Evolutionary conservation across 1,284 basidiomycete species (phyloP).

Genomic region (Vanrija sp.): DNA sequence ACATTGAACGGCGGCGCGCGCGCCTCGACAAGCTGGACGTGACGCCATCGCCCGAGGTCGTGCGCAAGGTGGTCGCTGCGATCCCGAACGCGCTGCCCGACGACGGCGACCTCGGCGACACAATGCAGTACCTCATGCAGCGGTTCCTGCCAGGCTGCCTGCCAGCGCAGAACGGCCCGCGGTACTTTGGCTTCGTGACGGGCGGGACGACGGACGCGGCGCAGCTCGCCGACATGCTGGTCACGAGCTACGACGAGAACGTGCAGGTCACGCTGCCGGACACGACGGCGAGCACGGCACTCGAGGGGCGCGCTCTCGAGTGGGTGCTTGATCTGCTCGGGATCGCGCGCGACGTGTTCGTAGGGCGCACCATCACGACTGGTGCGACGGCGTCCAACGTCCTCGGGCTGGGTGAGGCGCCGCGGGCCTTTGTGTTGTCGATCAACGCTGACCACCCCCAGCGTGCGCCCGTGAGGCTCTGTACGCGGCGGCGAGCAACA

Average conservation of each 20-base stretch:
- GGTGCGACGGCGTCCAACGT: constrained; percentile 55
- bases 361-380: constrained; percentile 52
- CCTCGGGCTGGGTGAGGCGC: constrained; percentile 45
- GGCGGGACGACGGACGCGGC: constrained; percentile 51
- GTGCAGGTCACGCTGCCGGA: constrained; percentile 52
- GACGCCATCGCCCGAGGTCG: constrained; percentile 14
- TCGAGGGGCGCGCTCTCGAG: constrained; percentile 50
- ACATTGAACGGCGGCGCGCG: constrained; percentile 24
- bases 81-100: constrained; percentile 33
- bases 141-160: constrained; percentile 45
- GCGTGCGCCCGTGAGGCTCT: constrained; percentile 47
- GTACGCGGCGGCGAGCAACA: constrained; percentile 1
- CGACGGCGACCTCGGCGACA: constrained; percentile 32
- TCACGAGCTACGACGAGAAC: constrained; percentile 50
- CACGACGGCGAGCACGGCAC: constrained; percentile 47
- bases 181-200: constrained; percentile 55
- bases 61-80: constrained; percentile 20
- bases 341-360: constrained; percentile 42
- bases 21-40: constrained; percentile 24
- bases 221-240: constrained; percentile 49
- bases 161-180: constrained; percentile 49
- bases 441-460: constrained; percentile 6
- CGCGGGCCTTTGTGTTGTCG: background rate
- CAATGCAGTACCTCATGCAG: constrained; percentile 33
- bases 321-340: constrained; percentile 51